phyloP scores from a whole-genome alignment of 495 filamentous ascomycete species.

The Penicillium argentinense region DNA sequence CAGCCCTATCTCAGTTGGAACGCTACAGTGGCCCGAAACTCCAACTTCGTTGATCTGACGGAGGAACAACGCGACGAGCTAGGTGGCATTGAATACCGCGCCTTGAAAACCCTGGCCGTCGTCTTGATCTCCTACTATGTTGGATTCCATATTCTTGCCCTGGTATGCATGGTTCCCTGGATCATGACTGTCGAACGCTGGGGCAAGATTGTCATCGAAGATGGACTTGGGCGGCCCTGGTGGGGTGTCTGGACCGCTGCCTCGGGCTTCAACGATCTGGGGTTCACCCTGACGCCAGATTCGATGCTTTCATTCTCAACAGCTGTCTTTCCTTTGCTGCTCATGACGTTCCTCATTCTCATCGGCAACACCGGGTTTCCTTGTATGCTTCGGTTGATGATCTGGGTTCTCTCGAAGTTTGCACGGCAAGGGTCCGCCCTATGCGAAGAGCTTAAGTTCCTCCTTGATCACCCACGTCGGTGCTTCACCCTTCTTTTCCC shows the following conservation, averaged over 20 bases:
- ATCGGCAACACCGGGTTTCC: slow-evolving; percentile 95
- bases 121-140: slow-evolving; percentile 77
- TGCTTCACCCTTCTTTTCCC: slow-evolving; percentile 96
- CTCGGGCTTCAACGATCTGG: slow-evolving; percentile 87
- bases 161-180: slow-evolving; percentile 75
- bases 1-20: slow-evolving; percentile 91
- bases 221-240: slow-evolving; percentile 70
- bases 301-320: slow-evolving; percentile 85
- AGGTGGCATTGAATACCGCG: slow-evolving; percentile 91
- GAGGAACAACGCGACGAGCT: slow-evolving; percentile 91
- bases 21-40: slow-evolving; percentile 89
- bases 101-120: slow-evolving; percentile 78
- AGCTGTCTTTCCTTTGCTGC: slow-evolving; percentile 69
- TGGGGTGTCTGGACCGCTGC: slow-evolving; percentile 87
- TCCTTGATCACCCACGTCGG: slow-evolving; percentile 89
- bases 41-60: slow-evolving; percentile 81
- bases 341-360: slow-evolving; percentile 79
- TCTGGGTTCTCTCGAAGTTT: slow-evolving; percentile 69
- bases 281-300: slow-evolving; percentile 85
- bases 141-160: slow-evolving; percentile 70
- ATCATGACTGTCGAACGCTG: slow-evolving; percentile 61
- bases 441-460: slow-evolving; percentile 85
- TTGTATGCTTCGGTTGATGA: slow-evolving; percentile 85
- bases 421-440: slow-evolving; percentile 60
- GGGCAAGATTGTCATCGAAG: slow-evolving; percentile 57